A percentile compares a stretch with the other conserved stretches of the same genome.
phyloP scores from a whole-genome alignment of 1,284 basidiomycete species.

The Tilletia horrida region DNA sequence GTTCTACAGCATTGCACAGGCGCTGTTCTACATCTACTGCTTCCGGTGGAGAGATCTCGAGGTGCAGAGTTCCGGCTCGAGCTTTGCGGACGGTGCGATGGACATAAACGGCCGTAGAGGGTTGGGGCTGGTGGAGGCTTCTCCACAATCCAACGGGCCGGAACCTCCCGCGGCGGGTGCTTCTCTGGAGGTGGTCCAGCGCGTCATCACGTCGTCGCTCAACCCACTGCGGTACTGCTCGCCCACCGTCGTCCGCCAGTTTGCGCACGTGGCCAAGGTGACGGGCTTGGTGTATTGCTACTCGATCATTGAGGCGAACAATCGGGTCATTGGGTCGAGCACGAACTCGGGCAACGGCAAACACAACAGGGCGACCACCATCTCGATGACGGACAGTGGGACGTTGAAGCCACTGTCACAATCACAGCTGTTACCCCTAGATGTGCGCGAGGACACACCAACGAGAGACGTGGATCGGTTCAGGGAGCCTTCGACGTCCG shows the following conservation, averaged over 20 bases:
- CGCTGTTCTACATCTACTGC: conserved; percentile 94
- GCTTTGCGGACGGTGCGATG: too few species aligned
- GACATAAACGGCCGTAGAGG: too few species aligned
- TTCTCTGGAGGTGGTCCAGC: conserved; percentile 69
- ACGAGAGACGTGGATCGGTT: not conserved
- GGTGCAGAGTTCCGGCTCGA: conserved; percentile 53
- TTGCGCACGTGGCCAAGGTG: conserved; percentile 85
- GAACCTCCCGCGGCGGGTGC: too few species aligned
- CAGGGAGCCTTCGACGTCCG: not conserved
- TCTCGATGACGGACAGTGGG: conserved; percentile 13
- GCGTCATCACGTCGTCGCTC: conserved; percentile 74
- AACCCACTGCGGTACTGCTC: conserved; percentile 78
- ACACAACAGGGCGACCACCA: not conserved
- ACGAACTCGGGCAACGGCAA: not conserved
- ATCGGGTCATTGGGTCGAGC: conserved; percentile 21
- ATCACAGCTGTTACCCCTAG: too few species aligned
- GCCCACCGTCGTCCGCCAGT: conserved; percentile 83
- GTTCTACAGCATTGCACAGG: conserved; percentile 93
- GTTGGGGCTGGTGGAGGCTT: too few species aligned
- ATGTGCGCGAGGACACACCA: not conserved
- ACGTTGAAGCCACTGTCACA: not conserved
- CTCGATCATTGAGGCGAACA: conserved; percentile 82
- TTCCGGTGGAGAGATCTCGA: conserved; percentile 90
- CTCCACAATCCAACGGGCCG: too few species aligned
- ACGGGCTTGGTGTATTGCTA: conserved; percentile 94